These are phyloP conservation scores for Metschnikowia noctiluminum DNA, from an alignment of 805 yeast genomes.

Conservation along the genomic window DNA sequence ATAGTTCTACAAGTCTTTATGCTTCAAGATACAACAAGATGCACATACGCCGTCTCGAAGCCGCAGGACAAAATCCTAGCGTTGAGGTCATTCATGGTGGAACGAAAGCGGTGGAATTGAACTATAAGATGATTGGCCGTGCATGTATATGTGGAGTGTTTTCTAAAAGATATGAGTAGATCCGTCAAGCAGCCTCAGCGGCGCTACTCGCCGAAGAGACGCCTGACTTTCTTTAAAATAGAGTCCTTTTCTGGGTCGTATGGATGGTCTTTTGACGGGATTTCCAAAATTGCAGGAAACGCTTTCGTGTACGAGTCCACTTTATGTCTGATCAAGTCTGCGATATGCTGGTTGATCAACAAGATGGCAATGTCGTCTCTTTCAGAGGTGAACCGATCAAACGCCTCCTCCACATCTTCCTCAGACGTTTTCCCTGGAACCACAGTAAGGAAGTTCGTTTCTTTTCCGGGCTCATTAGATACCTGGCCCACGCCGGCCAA, in stretches of 20 bases:
- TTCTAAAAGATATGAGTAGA: background rate
- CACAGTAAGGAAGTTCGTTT: conserved; percentile 81
- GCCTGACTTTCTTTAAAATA: conserved; percentile 87
- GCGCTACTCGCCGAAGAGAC: conserved; percentile 83
- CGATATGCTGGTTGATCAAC: conserved; percentile 90
- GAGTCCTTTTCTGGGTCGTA: conserved; percentile 98
- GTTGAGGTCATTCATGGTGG: background rate
- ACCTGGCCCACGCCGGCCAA: conserved; percentile 95
- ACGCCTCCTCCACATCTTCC: conserved; percentile 72
- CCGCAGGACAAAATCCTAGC: background rate
- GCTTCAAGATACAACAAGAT: too few relatives aligned
- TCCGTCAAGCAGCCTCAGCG: background rate
- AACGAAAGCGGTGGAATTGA: conserved; percentile 10
- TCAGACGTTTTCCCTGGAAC: conserved; percentile 69
- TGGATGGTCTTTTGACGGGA: conserved; percentile 98
- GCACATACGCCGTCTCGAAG: too few relatives aligned
- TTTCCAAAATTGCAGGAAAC: conserved; percentile 94
- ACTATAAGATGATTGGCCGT: conserved; percentile 3
- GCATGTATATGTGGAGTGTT: too few relatives aligned
- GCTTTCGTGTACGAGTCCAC: conserved; percentile 86
- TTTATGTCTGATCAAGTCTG: conserved; percentile 79
- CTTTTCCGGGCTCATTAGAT: conserved; percentile 53
- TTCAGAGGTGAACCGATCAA: conserved; percentile 64
- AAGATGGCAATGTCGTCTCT: conserved; percentile 92
- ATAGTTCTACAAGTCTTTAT: background rate